Conservation (phyloP, 106 monocot species). For the Dendrobium chrysotoxum region DNA sequence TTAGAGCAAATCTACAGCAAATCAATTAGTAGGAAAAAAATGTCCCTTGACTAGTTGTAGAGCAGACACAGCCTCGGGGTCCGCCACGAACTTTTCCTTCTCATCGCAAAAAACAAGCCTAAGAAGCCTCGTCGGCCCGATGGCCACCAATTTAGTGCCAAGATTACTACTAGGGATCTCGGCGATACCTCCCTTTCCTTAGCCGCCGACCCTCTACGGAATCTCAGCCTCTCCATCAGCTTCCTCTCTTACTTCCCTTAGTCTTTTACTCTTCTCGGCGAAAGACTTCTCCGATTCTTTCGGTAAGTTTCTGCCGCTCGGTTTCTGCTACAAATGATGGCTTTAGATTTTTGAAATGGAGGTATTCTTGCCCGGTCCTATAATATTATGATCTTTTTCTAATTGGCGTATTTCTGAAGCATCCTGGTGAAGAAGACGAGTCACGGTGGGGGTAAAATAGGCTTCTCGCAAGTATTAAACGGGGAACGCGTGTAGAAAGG, state of each 20-base stretch:
- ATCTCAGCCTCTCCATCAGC: conserved; percentile 68
- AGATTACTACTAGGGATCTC: neutral
- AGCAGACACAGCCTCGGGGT: conserved; percentile 76
- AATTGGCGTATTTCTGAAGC: too few relatives aligned
- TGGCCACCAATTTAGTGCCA: conserved; percentile 1
- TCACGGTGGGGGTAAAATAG: too few relatives aligned
- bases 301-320: neutral
- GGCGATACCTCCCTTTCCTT: conserved; percentile 11
- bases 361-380: too few relatives aligned
- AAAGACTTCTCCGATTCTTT: neutral
- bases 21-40: too few relatives aligned
- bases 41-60: conserved; percentile 82
- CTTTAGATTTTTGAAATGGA: neutral
- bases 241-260: neutral
- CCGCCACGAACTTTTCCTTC: conserved; percentile 77
- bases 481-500: too few relatives aligned
- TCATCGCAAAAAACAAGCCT: conserved; percentile 65
- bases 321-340: neutral
- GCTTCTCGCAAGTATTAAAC: too few relatives aligned
- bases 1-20: too few relatives aligned
- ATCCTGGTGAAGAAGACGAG: too few relatives aligned
- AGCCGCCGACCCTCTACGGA: conserved; percentile 44
- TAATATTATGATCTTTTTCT: too few relatives aligned
- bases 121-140: conserved; percentile 55
- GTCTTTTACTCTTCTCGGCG: neutral